Evolutionary conservation across 2,329 filamentous ascomycete species (phyloP).

Genomic region (Shiraia sp.): DNA sequence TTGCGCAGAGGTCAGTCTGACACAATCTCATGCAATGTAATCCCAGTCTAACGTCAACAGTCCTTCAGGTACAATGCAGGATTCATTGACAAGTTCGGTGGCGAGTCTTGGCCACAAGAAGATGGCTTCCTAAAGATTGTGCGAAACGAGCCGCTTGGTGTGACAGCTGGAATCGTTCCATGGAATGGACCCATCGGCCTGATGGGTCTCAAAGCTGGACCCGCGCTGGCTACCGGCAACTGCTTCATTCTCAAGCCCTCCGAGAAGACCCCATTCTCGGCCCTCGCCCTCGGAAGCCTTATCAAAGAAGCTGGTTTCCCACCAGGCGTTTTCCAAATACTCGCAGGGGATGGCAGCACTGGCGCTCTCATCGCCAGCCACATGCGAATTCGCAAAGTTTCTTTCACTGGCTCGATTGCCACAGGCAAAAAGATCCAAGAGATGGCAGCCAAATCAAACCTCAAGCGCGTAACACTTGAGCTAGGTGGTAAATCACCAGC

Average conservation of each 20-base stretch:
- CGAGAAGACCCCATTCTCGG: constrained; percentile 42
- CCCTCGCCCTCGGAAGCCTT: constrained; percentile 36
- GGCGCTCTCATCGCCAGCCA: constrained; percentile 45
- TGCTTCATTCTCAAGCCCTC: constrained; percentile 44
- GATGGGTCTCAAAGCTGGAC: constrained; percentile 43
- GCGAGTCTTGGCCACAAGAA: constrained; percentile 47
- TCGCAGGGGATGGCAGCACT: constrained; percentile 44
- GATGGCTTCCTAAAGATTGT: constrained; percentile 52
- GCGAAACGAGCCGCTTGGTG: constrained; percentile 49
- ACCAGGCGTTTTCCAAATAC: constrained; percentile 47
- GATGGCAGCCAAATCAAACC: constrained; percentile 46
- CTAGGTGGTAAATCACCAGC: constrained; percentile 51
- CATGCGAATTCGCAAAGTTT: constrained; percentile 46
- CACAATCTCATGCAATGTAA: constrained; percentile 20
- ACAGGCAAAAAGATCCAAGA: constrained; percentile 47
- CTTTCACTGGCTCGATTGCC: constrained; percentile 47
- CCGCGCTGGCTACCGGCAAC: constrained; percentile 42
- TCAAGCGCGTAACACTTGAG: constrained; percentile 51
- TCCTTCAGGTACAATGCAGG: constrained; percentile 43
- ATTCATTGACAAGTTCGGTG: constrained; percentile 40
- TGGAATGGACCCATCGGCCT: constrained; percentile 49
- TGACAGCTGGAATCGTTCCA: constrained; percentile 48
- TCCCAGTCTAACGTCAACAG: constrained; percentile 6
- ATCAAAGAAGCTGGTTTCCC: constrained; percentile 46
- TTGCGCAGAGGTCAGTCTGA: constrained; percentile 35